Evolutionary conservation across 805 yeast species (phyloP).

Genomic region (Nakazawaea ambrosiae): DNA sequence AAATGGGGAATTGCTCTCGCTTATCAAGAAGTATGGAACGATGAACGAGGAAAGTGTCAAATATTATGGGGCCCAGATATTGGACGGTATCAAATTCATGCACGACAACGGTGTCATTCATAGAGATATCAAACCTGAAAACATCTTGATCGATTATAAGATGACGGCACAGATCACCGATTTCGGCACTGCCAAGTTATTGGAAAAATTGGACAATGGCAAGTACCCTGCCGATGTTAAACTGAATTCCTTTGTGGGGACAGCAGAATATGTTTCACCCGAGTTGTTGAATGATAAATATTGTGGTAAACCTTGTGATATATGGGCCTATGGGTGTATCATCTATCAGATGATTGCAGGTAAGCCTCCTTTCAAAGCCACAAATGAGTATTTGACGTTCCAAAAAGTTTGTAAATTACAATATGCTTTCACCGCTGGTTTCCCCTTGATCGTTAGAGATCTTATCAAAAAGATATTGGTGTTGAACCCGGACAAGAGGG

Average conservation of each 20-base stretch:
- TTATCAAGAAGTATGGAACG: conserved; percentile 65
- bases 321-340: conserved; percentile 59
- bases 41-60: conserved; percentile 61
- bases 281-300: conserved; percentile 69
- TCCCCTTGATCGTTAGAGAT: conserved; percentile 68
- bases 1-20: conserved; percentile 65
- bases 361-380: conserved; percentile 74
- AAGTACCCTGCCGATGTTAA: conserved; percentile 58
- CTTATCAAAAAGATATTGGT: conserved; percentile 63
- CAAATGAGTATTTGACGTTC: conserved; percentile 75
- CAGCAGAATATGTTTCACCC: conserved; percentile 95
- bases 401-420: conserved; percentile 77
- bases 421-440: conserved; percentile 80
- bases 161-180: conserved; percentile 68
- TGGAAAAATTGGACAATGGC: conserved; percentile 47
- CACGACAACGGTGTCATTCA: conserved; percentile 74
- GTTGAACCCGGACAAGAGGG: conserved; percentile 56
- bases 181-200: conserved; percentile 75
- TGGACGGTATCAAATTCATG: conserved; percentile 67
- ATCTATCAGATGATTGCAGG: conserved; percentile 60
- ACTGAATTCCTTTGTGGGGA: conserved; percentile 85
- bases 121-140: conserved; percentile 80
- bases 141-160: conserved; percentile 57
- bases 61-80: conserved; percentile 65
- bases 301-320: conserved; percentile 52